phyloP scores from a whole-genome alignment of 257 asterid species.

The Nicotiana attenuata region DNA sequence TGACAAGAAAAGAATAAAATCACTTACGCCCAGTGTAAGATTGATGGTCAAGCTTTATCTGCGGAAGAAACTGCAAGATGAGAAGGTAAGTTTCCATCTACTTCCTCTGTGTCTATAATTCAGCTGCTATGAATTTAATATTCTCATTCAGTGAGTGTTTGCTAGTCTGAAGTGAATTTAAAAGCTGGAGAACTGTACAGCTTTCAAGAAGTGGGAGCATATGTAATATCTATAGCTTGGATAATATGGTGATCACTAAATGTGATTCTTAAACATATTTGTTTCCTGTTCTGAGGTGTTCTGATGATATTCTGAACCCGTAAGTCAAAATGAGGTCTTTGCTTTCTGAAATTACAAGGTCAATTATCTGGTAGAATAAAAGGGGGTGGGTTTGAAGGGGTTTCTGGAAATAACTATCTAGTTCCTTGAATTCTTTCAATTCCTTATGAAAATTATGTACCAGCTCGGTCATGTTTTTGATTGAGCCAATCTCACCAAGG shows the following conservation, averaged over 20 bases:
- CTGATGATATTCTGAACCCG: background rate
- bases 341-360: background rate
- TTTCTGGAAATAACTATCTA: background rate
- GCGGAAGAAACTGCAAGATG: conserved; percentile 54
- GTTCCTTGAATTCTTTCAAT: background rate
- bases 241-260: background rate
- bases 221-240: background rate
- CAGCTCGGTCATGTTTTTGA: background rate
- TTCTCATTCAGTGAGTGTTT: background rate
- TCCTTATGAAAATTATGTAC: background rate
- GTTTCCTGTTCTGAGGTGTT: background rate
- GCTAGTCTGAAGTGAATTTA: background rate
- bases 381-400: background rate
- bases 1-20: conserved; percentile 55
- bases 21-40: conserved; percentile 62
- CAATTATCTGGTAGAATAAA: background rate
- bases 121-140: background rate
- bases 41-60: conserved; percentile 75
- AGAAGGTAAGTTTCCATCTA: conserved; percentile 42
- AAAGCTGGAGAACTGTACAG: background rate
- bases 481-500: too few species aligned
- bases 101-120: background rate
- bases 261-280: background rate
- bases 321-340: background rate
- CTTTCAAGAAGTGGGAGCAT: background rate